Evolutionary conservation across 495 filamentous ascomycete genomes (phyloP), one percentile per base, ranked within the genome.

Genomic region (Penicillium goetzii): DNA sequence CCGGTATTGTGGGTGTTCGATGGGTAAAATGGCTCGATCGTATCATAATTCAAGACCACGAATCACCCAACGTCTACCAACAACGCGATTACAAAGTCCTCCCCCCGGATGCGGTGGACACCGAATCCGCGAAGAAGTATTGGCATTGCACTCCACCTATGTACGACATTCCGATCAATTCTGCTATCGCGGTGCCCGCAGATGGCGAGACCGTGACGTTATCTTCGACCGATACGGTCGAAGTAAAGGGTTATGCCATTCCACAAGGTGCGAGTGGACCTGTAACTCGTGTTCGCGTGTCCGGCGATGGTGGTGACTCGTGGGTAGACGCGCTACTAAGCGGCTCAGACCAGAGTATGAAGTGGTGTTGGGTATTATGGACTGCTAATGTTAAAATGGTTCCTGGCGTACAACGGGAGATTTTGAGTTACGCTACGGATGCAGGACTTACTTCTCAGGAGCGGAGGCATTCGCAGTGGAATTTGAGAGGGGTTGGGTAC

Each of bases 21-120:
- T 85, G 80, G 52, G 88, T 90, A 15, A 90, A 90, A 65, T 90
- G 87, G 86, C 78, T 89, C 0, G 83, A 80, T 68, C 80, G 79
- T 23, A 87, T 90, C 57, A 83, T 80, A 5, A 72, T 89, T 3
- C 78, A 82, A 32, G 80, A 84, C 55, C 80, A 86, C 60, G 87
- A 89, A 60, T 85, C 80, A 30, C 68, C 67, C 1, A 84, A 83
- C 52, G 77, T 85, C 62, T 90, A 87, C 76, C 85, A 88, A 67
- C 79, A 82, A 15, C 78, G 76, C 36, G 87, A 89, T 67, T 90
- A 90, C 76, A 89, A 89, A 60, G 77, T 80, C 47, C 83, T 89
- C 26, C 87, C 86, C 0, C 86, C 86, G 4, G 73, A 83, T 45
- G 84, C 81, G 9, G 78, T 78, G 1, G 77, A 87, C 72, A 70